Percentiles rank a stretch among this genome's conserved stretches.
Evolutionary conservation across 306 rosid species (phyloP).

Genomic region (Quercus ilex): DNA sequence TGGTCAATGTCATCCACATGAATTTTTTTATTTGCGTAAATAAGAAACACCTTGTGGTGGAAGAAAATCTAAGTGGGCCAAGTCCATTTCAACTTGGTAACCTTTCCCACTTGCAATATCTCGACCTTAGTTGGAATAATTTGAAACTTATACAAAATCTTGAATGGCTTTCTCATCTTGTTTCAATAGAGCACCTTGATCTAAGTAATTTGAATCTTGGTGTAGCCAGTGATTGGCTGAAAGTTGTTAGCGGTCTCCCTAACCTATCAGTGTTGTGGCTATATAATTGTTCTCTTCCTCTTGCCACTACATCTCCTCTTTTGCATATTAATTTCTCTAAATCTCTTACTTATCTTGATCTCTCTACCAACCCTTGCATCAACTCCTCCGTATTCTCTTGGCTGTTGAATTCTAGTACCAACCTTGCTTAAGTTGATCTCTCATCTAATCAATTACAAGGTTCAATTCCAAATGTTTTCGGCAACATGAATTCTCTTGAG

Average conservation of each 20-base stretch:
- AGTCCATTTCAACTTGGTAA: neutral
- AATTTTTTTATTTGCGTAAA: no score
- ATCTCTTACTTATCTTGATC: constrained; percentile 5
- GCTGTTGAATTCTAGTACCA: constrained; percentile 9
- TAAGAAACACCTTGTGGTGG: no score
- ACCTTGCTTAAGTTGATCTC: constrained; percentile 4
- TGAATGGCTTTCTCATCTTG: no score
- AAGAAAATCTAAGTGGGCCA: neutral
- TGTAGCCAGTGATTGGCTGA: no score
- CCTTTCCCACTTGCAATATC: constrained; percentile 8
- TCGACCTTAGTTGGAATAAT: neutral
- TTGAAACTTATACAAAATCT: neutral
- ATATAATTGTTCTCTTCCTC: neutral
- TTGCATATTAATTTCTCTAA: neutral
- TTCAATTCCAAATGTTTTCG: constrained; percentile 26
- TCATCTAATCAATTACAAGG: neutral
- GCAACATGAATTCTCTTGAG: constrained; percentile 7
- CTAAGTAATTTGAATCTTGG: no score
- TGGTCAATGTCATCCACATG: no score
- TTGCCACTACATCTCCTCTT: neutral
- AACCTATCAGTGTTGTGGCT: neutral
- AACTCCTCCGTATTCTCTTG: constrained; percentile 7
- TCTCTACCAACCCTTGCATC: neutral
- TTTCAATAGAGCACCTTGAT: no score
- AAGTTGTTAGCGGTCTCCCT: neutral